phyloP scores from a whole-genome alignment of 192 early-diverging fungal species.

The Rhizophagus clarus region DNA sequence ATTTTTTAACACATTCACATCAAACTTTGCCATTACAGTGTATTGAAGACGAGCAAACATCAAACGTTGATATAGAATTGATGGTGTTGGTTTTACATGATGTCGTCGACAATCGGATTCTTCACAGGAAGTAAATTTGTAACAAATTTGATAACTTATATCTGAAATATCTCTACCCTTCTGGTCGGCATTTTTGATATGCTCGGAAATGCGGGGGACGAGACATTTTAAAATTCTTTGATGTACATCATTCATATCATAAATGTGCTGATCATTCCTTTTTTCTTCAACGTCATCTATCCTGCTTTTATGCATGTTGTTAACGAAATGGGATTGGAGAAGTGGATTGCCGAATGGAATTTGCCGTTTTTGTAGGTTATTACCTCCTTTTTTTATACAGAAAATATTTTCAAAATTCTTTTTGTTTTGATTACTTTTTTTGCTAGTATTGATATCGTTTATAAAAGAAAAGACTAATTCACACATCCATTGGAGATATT shows the following conservation, averaged over 20 bases:
- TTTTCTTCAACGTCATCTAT: background rate
- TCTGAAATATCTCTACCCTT: constrained; percentile 2
- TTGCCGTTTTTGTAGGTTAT: background rate
- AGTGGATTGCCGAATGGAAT: background rate
- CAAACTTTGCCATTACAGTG: background rate
- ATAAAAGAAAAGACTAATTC: constrained; percentile 23
- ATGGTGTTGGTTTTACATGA: constrained; percentile 17
- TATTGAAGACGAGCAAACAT: background rate
- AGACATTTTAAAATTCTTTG: background rate
- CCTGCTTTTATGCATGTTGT: background rate
- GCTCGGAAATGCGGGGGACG: background rate
- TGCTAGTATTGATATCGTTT: background rate
- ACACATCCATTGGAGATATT: constrained; percentile 7
- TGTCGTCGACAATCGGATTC: background rate
- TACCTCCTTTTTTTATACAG: background rate
- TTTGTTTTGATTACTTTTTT: background rate
- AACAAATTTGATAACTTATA: constrained; percentile 10
- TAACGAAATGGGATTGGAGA: background rate
- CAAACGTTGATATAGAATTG: background rate
- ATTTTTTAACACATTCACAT: background rate
- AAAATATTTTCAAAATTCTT: constrained; percentile 12
- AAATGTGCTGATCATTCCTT: background rate
- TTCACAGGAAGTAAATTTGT: background rate
- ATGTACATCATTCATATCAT: background rate
- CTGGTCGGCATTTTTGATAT: background rate